phyloP scores from a whole-genome alignment of 192 early-diverging fungal genomes.

The Lunasporangiospora selenospora region DNA sequence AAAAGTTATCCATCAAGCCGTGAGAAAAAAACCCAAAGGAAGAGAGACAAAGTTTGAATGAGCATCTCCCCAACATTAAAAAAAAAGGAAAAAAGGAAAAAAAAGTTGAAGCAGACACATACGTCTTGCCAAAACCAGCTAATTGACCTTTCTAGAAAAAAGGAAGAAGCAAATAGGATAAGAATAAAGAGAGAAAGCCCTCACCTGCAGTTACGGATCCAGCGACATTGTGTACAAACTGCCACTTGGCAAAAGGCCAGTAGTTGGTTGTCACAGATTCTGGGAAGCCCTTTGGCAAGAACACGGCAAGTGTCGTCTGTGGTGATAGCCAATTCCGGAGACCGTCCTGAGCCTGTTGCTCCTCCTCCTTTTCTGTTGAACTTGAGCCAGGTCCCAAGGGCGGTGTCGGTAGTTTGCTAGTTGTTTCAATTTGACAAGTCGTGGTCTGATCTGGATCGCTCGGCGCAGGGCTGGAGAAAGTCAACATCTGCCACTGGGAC shows the following conservation, averaged over 20 bases:
- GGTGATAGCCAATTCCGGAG: slow-evolving; percentile 19
- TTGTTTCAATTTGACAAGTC: too few relatives aligned
- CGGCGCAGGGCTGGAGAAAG: too few relatives aligned
- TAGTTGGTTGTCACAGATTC: slow-evolving; percentile 79
- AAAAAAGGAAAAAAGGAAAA: background rate
- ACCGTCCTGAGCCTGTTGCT: background rate
- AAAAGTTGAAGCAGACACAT: background rate
- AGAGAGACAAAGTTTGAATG: background rate
- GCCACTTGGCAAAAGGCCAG: slow-evolving; percentile 76
- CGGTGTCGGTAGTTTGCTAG: too few relatives aligned
- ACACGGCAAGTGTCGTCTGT: slow-evolving; percentile 51
- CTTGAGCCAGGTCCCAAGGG: background rate
- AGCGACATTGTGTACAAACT: slow-evolving; percentile 78
- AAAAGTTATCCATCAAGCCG: background rate
- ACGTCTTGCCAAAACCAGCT: slow-evolving; percentile 17
- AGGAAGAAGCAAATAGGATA: slow-evolving; percentile 4
- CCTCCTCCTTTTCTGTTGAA: slow-evolving; percentile 1
- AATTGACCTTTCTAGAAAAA: slow-evolving; percentile 5
- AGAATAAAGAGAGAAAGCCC: slow-evolving; percentile 1
- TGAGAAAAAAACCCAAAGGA: slow-evolving; percentile 5
- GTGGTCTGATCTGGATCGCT: slow-evolving; percentile 3
- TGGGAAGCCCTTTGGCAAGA: slow-evolving; percentile 81
- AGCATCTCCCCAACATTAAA: too few relatives aligned
- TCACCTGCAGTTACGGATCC: slow-evolving; percentile 77
- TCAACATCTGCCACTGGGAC: slow-evolving; percentile 28